Base-by-base conservation (phyloP, 75 land plant species). In the Cunninghamia lanceolata region DNA sequence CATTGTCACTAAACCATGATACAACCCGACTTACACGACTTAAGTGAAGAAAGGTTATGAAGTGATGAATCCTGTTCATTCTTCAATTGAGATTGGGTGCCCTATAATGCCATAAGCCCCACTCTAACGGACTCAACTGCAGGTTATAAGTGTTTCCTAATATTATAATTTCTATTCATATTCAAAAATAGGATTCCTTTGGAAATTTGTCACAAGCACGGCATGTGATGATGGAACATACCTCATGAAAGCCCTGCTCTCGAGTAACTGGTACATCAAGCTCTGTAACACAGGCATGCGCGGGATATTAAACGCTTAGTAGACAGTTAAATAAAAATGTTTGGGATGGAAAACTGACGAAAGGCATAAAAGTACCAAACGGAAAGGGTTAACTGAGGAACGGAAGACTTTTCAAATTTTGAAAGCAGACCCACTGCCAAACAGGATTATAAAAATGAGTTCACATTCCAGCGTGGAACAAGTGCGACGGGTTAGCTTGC, bases 221-320 rank as follows among this genome's bases (percentile, higher is more conserved):
- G 75, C 1, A 73, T 1, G 4, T 34, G 36, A 25, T 25, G 75
- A 73, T 34, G 75, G 36, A 34, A 73, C 34, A 34, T 46, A 87
- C 88, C 80, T 87, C 88, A 75, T 87, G 88, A 70, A 87, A 87
- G 13, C 88, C 88, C 17, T 52, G 88, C 36, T 87, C 88, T 21
- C 43, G 46, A 42, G 88, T 87, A n/a, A 87, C 35, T 3, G 88
- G 88, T 3, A 87, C 88, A 35, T 88, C 88, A 14, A 87, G 88
- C 88, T 87, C 88, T 38, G 88, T 36, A 46, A 87, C 54, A 36
- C 88, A 87, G 17, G 88, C 88, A 21, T 86, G 79, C 88, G n/a
- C n/a, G n/a, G n/a, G n/a, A n/a, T n/a, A n/a, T n/a, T n/a, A n/a
- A n/a, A n/a, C n/a, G n/a, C n/a, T n/a, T n/a, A n/a, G n/a, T n/a